Percentiles rank a stretch among this genome's conserved stretches.
phyloP scores from a whole-genome alignment of 1,139 yeast genomes.

The Geotrichum histeridarum region DNA sequence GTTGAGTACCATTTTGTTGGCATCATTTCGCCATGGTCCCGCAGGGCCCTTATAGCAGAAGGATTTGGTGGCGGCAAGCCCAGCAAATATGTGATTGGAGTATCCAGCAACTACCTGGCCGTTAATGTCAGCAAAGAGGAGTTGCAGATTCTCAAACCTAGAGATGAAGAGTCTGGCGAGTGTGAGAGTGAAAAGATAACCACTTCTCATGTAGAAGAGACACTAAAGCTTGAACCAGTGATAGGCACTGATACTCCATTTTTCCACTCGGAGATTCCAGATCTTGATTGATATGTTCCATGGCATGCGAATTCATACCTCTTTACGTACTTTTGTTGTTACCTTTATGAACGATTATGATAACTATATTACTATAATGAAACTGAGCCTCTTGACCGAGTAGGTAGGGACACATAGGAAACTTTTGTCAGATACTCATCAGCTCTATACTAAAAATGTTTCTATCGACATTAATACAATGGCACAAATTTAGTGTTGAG shows the following conservation, averaged over 20 bases:
- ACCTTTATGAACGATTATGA: too few species aligned
- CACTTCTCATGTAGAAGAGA: background rate
- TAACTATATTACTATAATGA: too few species aligned
- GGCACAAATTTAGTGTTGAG: too few species aligned
- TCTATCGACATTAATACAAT: too few species aligned
- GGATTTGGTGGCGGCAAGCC: conserved; percentile 62
- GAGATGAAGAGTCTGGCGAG: background rate
- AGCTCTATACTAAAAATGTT: too few species aligned
- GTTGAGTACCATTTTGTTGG: conserved; percentile 90
- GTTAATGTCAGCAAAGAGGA: background rate
- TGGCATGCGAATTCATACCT: too few species aligned
- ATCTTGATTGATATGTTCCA: conserved; percentile 40
- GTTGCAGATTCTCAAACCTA: background rate
- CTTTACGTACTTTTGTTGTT: too few species aligned
- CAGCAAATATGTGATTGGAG: conserved; percentile 4
- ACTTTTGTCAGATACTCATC: too few species aligned
- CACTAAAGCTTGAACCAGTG: conserved; percentile 48
- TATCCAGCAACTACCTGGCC: conserved; percentile 4
- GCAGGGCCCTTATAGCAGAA: conserved; percentile 66
- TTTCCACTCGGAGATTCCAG: conserved; percentile 83
- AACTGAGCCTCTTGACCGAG: too few species aligned
- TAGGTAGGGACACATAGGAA: too few species aligned
- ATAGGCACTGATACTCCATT: conserved; percentile 74
- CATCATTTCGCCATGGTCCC: conserved; percentile 78
- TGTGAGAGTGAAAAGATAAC: background rate